Percentiles rank a stretch among this genome's conserved stretches.
Evolutionary conservation across 164 flowering plant genomes (phyloP).

Genomic region (Umbilicus rupestris): DNA sequence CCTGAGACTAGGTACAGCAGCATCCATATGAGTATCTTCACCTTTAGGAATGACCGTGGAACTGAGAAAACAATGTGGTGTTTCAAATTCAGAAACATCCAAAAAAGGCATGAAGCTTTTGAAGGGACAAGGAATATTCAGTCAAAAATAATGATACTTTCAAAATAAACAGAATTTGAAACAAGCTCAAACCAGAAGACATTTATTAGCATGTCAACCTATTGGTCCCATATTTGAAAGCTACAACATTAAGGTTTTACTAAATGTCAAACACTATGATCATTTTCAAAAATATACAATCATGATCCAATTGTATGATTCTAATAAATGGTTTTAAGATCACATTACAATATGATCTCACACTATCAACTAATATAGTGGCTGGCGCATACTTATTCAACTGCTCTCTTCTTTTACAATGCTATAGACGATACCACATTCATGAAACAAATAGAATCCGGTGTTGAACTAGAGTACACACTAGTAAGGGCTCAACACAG

Average conservation of each 20-base stretch:
- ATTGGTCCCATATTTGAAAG: not conserved
- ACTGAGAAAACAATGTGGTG: constrained; percentile 29
- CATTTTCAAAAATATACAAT: no score
- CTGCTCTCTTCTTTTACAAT: not conserved
- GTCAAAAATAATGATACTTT: not conserved
- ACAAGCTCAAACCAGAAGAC: not conserved
- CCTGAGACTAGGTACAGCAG: constrained; percentile 19
- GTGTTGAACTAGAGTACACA: not conserved
- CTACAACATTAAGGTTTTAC: no score
- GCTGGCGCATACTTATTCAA: not conserved
- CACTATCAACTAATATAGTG: no score
- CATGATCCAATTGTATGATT: no score
- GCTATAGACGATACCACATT: not conserved
- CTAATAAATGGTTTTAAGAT: no score
- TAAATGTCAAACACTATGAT: no score
- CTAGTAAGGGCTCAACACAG: not conserved
- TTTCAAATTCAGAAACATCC: not conserved
- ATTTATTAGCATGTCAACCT: not conserved
- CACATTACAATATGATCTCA: no score
- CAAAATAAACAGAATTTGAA: not conserved
- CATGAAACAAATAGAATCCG: not conserved
- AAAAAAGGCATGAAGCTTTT: not conserved
- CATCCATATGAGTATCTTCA: constrained; percentile 29
- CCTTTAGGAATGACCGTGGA: constrained; percentile 33
- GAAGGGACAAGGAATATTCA: not conserved